Percentiles rank a stretch among this genome's conserved stretches.
phyloP scores from a whole-genome alignment of 73 alveolate species.

The Loxodes magnus region DNA sequence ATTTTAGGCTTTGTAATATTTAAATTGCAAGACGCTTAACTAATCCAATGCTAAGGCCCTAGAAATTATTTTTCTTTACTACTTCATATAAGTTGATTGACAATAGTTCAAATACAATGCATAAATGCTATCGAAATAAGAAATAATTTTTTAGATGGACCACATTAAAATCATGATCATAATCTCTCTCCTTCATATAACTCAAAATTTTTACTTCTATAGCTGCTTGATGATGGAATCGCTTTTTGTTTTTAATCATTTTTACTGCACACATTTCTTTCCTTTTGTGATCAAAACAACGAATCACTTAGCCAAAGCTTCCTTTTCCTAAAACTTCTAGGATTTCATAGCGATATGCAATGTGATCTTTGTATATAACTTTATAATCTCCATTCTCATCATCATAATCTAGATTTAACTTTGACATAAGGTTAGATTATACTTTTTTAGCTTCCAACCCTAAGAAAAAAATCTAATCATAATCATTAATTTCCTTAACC shows the following conservation, averaged over 20 bases:
- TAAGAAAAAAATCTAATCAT: no score
- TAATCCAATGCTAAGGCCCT: conserved; percentile 50
- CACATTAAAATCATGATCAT: conserved; percentile 27
- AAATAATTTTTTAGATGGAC: conserved; percentile 47
- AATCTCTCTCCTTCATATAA: conserved; percentile 30
- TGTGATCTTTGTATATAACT: conserved; percentile 38
- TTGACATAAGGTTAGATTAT: no score
- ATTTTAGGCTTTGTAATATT: conserved; percentile 52
- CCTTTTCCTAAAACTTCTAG: conserved; percentile 78
- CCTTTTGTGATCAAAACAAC: conserved; percentile 81
- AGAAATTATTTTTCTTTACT: conserved; percentile 47
- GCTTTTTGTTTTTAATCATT: conserved; percentile 78
- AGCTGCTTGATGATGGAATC: conserved; percentile 79
- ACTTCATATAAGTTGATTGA: conserved; percentile 66
- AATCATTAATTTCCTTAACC: no score
- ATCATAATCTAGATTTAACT: conserved; percentile 5
- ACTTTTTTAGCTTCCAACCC: no score
- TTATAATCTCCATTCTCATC: not conserved
- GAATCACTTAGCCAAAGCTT: conserved; percentile 83
- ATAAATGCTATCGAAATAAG: conserved; percentile 46
- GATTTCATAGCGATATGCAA: conserved; percentile 84
- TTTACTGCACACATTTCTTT: conserved; percentile 74
- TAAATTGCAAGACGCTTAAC: conserved; percentile 69
- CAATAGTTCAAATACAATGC: conserved; percentile 63
- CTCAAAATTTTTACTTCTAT: conserved; percentile 76